phyloP scores from a whole-genome alignment of 169 alveolate species.

The Cryptosporidium viatorum region DNA sequence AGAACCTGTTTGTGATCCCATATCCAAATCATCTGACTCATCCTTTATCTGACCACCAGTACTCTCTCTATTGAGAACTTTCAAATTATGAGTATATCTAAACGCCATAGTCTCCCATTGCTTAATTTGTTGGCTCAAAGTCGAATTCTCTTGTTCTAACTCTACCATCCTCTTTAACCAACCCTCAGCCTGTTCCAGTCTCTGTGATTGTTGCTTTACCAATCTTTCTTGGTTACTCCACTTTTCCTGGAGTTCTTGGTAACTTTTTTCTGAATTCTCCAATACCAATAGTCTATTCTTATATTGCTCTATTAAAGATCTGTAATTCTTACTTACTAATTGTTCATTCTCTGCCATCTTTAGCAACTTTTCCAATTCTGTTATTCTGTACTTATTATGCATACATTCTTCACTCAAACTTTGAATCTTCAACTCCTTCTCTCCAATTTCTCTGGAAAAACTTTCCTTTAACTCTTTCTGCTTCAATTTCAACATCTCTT shows the following conservation, averaged over 20 bases:
- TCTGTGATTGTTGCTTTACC: constrained; percentile 34
- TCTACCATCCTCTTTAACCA: constrained; percentile 68
- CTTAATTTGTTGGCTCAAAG: constrained; percentile 39
- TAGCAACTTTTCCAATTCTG: constrained; percentile 56
- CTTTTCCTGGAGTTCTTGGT: constrained; percentile 50
- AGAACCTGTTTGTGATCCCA: neutral
- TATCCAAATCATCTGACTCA: neutral
- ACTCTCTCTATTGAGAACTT: constrained; percentile 20
- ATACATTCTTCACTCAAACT: constrained; percentile 32
- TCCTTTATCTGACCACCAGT: constrained; percentile 6
- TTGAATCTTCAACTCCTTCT: constrained; percentile 40
- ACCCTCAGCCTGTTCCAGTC: constrained; percentile 50
- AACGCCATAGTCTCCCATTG: constrained; percentile 75
- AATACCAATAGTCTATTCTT: constrained; percentile 40
- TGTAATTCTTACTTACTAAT: constrained; percentile 52
- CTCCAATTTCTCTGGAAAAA: constrained; percentile 1
- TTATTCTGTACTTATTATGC: constrained; percentile 61
- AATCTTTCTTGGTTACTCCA: constrained; percentile 52
- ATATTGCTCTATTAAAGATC: constrained; percentile 71
- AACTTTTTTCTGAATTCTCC: constrained; percentile 45
- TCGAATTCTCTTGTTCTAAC: constrained; percentile 43
- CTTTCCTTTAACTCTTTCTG: constrained; percentile 24
- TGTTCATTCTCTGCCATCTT: constrained; percentile 75
- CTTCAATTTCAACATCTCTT: neutral
- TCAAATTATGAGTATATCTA: constrained; percentile 63